Percentiles rank a stretch among this genome's conserved stretches.
These are phyloP conservation scores for Ophiostoma sp. DNA, from an alignment of 2,329 filamentous ascomycete genomes.

Conservation along the genomic window DNA sequence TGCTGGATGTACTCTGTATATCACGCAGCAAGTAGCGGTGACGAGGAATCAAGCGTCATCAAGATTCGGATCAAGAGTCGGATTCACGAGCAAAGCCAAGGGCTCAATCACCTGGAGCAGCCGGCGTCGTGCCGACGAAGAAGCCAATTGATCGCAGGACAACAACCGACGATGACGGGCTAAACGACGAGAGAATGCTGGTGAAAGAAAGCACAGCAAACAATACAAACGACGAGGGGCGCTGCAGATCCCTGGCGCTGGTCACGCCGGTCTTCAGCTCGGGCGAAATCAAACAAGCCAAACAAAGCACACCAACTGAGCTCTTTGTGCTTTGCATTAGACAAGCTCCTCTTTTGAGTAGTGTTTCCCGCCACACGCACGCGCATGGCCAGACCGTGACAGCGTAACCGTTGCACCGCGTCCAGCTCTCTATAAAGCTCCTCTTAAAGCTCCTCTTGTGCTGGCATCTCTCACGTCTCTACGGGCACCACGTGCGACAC, in stretches of 20 bases:
- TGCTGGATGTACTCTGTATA: not conserved
- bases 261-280: not conserved
- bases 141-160: not conserved
- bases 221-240: not conserved
- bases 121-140: not conserved
- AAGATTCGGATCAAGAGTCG: too few relatives aligned
- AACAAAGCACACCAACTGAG: not conserved
- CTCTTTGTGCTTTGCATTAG: not conserved
- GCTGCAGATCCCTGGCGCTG: not conserved
- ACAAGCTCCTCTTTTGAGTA: not conserved
- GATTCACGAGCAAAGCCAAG: not conserved
- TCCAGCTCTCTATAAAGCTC: not conserved
- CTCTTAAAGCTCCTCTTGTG: not conserved
- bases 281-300: not conserved
- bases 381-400: not conserved
- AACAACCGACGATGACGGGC: not conserved
- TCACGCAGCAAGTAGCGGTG: slow-evolving; percentile 6
- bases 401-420: slow-evolving; percentile 6
- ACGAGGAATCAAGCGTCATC: not conserved
- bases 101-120: not conserved
- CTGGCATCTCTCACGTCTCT: not conserved
- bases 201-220: too few relatives aligned
- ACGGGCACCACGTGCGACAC: not conserved
- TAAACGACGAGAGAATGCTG: not conserved
- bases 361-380: not conserved